Percentiles rank a stretch among this genome's conserved stretches.
Conservation (phyloP, 2,329 filamentous ascomycete genomes). For the Apiospora aurea region DNA sequence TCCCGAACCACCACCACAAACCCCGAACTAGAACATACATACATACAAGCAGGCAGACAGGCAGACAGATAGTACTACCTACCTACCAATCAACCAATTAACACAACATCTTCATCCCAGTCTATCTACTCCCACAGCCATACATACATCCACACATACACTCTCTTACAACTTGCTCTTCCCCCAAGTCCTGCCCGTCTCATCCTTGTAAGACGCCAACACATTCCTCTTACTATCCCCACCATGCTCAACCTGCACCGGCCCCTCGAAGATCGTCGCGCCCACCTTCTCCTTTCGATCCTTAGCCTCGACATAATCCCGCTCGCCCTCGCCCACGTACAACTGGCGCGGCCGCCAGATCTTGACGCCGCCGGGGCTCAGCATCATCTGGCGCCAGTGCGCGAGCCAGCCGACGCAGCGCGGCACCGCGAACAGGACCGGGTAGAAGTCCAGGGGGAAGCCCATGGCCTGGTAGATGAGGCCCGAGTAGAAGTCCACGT, state of each 20-base stretch:
- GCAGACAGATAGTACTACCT: background rate
- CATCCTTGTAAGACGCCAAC: slow-evolving; percentile 49
- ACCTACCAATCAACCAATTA: background rate
- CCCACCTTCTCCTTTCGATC: slow-evolving; percentile 43
- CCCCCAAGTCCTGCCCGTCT: slow-evolving; percentile 42
- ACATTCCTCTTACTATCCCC: slow-evolving; percentile 51
- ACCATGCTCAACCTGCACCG: slow-evolving; percentile 47
- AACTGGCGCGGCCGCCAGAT: slow-evolving; percentile 59
- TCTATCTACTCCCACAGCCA: background rate
- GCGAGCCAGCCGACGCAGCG: slow-evolving; percentile 59
- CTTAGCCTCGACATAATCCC: slow-evolving; percentile 51
- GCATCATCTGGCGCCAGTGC: slow-evolving; percentile 58
- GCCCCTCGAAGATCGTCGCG: slow-evolving; percentile 44
- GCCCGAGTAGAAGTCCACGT: slow-evolving; percentile 60
- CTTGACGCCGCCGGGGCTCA: slow-evolving; percentile 54
- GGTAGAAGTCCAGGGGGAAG: slow-evolving; percentile 60
- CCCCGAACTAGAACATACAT: background rate
- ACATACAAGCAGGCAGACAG: too few species aligned
- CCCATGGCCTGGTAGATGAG: slow-evolving; percentile 61
- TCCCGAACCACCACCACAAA: background rate
- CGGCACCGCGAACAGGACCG: slow-evolving; percentile 58
- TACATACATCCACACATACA: background rate
- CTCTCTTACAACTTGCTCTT: slow-evolving; percentile 38
- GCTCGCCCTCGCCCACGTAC: slow-evolving; percentile 53
- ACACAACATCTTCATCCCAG: background rate